Percentiles rank a stretch among this genome's conserved stretches.
These are phyloP conservation scores for Leccinum angustisporum DNA, from an alignment of 1,284 basidiomycete genomes.

Conservation along the genomic window DNA sequence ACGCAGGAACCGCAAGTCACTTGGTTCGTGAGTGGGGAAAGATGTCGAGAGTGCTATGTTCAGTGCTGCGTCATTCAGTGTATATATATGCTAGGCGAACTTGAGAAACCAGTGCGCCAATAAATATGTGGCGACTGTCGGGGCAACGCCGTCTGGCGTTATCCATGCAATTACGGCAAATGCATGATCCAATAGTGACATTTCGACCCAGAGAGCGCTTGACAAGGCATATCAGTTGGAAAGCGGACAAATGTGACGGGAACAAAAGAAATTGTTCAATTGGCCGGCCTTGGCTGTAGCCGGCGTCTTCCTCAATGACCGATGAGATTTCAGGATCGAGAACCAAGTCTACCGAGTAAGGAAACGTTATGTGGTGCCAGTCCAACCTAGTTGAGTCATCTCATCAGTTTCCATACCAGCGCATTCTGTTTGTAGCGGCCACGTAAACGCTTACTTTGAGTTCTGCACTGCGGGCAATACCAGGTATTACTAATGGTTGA, in stretches of 20 bases:
- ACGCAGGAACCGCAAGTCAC: constrained; percentile 10
- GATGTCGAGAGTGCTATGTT: neutral
- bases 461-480: neutral
- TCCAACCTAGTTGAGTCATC: neutral
- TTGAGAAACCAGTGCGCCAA: constrained; percentile 14
- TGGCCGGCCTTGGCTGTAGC: neutral
- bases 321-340: neutral
- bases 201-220: neutral
- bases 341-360: neutral
- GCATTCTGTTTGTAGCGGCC: neutral
- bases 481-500: neutral
- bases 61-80: neutral
- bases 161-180: neutral
- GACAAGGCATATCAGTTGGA: neutral
- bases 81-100: constrained; percentile 6
- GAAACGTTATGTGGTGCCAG: neutral
- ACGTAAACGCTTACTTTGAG: neutral
- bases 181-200: neutral
- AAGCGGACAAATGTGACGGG: neutral
- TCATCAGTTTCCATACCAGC: neutral
- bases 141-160: neutral
- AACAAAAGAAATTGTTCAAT: neutral
- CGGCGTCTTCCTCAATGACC: neutral
- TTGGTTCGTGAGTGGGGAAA: constrained; percentile 6
- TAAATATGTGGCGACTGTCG: neutral